Evolutionary conservation across 164 flowering plant species (phyloP), one percentile per base, ranked within the genome.

Genomic region (Kalanchoe fedtschenkoi): DNA sequence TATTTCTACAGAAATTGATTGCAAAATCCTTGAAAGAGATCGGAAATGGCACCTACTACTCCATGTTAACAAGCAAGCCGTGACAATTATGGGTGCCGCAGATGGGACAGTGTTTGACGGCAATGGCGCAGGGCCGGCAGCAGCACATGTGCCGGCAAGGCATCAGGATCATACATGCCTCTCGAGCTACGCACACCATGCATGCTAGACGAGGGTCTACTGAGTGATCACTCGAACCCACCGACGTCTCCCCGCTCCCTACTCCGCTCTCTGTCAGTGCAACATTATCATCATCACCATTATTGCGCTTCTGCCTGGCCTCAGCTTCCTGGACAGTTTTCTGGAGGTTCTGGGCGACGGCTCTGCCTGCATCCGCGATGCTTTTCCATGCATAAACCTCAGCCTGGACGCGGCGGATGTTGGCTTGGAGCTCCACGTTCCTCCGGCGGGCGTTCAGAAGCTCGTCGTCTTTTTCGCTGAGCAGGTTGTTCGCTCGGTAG

Each of bases 71-170:
- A n/a, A n/a, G n/a, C n/a, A n/a, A n/a, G n/a, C n/a, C n/a, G n/a
- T n/a, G n/a, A n/a, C n/a, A n/a, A n/a, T n/a, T n/a, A n/a, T n/a
- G n/a, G n/a, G n/a, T n/a, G 39, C 39, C 39, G 64, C 86, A 82
- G 17, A 82, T 65, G 14, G 81, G 86, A 37, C 83, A 82, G 21
- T 37, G 61, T 4, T 24, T 68, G 13, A 79, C 68, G 61, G 71
- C 65, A 22, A 67, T 19, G 34, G 71, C 80, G 66, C 84, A 82
- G 22, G 66, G 13, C 39, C 68, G 72, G 77, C 86, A 82, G 44
- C 74, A 73, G 59, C 84, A 76, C 44, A 82, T 76, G 58, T 82
- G 83, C 42, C 73, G 69, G 69, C 84, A 82, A 6, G 84, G 86
- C 0, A 82, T 58, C 15, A 82, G 53, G 7, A 75, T 64, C 28